Evolutionary conservation across 1,284 basidiomycete genomes (phyloP).

Genomic region (Porogramme epimiltina): DNA sequence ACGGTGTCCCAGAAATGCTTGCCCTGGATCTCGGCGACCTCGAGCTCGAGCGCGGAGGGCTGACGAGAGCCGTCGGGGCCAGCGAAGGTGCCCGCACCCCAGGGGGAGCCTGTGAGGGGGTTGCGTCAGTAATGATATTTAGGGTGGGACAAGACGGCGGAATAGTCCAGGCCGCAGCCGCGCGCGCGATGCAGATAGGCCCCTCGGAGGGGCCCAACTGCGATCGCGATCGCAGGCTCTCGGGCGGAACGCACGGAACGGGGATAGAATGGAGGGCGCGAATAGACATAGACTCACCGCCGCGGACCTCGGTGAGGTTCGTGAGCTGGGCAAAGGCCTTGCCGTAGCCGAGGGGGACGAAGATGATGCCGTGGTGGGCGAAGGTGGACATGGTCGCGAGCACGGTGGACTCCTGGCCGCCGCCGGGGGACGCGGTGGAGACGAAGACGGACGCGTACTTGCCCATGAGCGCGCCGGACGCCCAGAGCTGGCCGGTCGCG

Average conservation of each 20-base stretch:
- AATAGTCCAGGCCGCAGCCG: not conserved
- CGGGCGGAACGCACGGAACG: no score
- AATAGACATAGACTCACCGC: constrained; percentile 52
- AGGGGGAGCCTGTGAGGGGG: constrained; percentile 54
- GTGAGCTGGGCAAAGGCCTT: constrained; percentile 57
- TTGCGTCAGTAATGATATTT: not conserved
- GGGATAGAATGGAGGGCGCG: no score
- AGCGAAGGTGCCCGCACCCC: constrained; percentile 76
- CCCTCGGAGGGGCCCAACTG: not conserved
- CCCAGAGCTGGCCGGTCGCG: constrained; percentile 80
- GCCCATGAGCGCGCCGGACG: constrained; percentile 67
- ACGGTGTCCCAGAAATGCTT: constrained; percentile 56
- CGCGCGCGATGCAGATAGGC: not conserved
- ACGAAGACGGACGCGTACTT: constrained; percentile 83
- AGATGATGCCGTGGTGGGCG: constrained; percentile 80
- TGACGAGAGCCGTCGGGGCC: constrained; percentile 62
- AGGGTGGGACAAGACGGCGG: no score
- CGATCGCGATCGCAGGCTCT: not conserved
- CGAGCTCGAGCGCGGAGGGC: constrained; percentile 64
- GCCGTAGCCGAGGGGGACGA: constrained; percentile 81
- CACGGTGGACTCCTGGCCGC: constrained; percentile 76
- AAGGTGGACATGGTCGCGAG: constrained; percentile 71
- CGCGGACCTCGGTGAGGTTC: constrained; percentile 66
- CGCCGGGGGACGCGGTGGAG: constrained; percentile 65
- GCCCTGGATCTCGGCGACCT: constrained; percentile 69